A percentile compares a stretch with the other conserved stretches of the same genome.
Conservation (phyloP, 495 filamentous ascomycete species). For the Lentithecium fluviatile region DNA sequence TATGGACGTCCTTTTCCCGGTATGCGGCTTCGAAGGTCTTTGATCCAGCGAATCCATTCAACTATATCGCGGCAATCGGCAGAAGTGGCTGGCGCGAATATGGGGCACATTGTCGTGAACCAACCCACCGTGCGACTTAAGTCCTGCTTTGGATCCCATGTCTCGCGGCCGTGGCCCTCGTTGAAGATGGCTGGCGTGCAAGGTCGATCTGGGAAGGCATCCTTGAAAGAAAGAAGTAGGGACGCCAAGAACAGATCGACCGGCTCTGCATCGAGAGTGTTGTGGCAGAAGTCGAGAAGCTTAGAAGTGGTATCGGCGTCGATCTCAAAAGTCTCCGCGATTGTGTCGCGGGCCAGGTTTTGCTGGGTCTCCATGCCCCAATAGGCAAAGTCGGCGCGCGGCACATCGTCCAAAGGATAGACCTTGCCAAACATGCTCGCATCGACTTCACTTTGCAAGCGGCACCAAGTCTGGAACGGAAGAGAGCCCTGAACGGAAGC, state of each 20-base stretch:
- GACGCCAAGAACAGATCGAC: conserved; percentile 22
- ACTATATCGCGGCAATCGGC: not conserved
- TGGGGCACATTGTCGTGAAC: conserved; percentile 28
- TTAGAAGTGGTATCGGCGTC: not conserved
- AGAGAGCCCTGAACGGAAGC: not conserved
- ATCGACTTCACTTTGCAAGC: conserved; percentile 8
- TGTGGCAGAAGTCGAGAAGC: conserved; percentile 4
- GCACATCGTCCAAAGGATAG: not conserved
- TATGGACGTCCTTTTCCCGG: conserved; percentile 22
- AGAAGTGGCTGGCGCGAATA: not conserved
- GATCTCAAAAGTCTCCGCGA: not conserved
- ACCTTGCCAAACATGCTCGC: no score
- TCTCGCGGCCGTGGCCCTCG: conserved; percentile 9
- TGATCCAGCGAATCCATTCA: conserved; percentile 9
- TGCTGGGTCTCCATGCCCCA: not conserved
- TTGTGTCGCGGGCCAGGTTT: not conserved
- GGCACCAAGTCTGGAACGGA: conserved; percentile 24
- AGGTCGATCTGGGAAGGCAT: conserved; percentile 11
- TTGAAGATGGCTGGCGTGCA: conserved; percentile 9
- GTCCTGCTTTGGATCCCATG: conserved; percentile 18
- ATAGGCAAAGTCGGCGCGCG: not conserved
- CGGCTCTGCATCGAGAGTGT: conserved; percentile 8
- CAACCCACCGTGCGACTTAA: conserved; percentile 24
- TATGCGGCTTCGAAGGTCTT: conserved; percentile 16
- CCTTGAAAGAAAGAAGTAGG: conserved; percentile 13